Evolutionary conservation across 306 rosid genomes (phyloP), one percentile per base, ranked within the genome.

Genomic region (Vicia sativa): DNA sequence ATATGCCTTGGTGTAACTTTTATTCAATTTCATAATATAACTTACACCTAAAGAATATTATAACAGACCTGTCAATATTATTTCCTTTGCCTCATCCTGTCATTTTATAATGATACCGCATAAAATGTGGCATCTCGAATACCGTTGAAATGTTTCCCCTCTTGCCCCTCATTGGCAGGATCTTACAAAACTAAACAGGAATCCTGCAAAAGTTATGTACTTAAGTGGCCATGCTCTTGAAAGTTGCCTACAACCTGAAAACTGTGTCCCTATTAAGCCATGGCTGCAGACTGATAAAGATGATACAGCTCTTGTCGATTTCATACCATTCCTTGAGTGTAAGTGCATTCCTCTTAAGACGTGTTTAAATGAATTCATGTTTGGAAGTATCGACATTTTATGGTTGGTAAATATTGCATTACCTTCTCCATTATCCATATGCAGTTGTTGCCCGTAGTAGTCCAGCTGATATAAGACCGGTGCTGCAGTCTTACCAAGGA

Each of bases 221-320:
- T 80, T 93, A 38, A 93, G 99, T 71, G 99, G 96, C 50, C 96
- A 90, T 73, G 99, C 99, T 44, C 59, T 82, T 29, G 96, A 90
- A 76, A 82, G 81, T 76, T 88, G 95, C 79, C 86, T 88, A 54
- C 99, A 93, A 78, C 95, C 80, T 28, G 96, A 93, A 74, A 93
- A 93, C 56, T 84, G 82, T 70, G 90, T 92, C 34, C 78, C 79
- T 29, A 76, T 93, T 63, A 93, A 90, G 82, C 84, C 97, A 62
- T 93, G 86, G 86, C 83, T 86, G 88, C 80, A 78, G 65, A 64
- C 54, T 53, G 99, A 88, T 68, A 48, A 41, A 35, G 95, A 93
- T 74, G 97, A 93, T 72, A 90, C 99, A 0, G 79, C 88, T 57
- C 96, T 93, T 72, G 52, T 93, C 84, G 99, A 93, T 77, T 87